Evolutionary conservation across 2,329 filamentous ascomycete species (phyloP), one percentile per base, ranked within the genome.

Genomic region (Penicillium sp.): DNA sequence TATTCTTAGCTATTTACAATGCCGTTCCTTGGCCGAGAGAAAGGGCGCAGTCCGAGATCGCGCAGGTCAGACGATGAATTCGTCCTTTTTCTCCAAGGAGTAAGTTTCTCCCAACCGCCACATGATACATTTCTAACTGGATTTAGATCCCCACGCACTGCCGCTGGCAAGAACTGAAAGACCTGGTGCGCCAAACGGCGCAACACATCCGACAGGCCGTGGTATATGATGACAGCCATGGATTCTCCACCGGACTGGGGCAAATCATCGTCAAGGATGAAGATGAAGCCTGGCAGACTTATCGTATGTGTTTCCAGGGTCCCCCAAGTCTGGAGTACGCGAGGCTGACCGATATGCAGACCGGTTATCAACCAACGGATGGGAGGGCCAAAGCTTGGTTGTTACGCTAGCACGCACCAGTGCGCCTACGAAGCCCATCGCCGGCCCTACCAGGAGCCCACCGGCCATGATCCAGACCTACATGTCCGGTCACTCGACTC

Each of bases 191-290:
- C 20, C 74, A 77, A 58, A 76, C 73, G 23, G 75, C 75, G 27
- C 55, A 74, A 41, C 75, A 77, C 58, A 76, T 77, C 52, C 73
- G 74, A 31, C 74, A 77, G 55, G 75, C 75, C 1, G 75, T 77
- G 18, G 75, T 77, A 20, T 77, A 76, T 51, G 75, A 77, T 62
- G 75, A 77, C 51, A 69, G 66, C 41, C 69, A 75, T 55, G 75
- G 75, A 4, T 71, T 74, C 50, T 73, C 75, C 20, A 77, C 74
- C 1, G 75, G 75, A 14, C 58, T 77, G 2, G 75, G 75, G 2
- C 75, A 77, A 59, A 77, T 77, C 46, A 77, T 77, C 31, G 69
- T 77, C 26, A 77, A 77, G 31, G 75, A 76, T 44, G 73, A 76
- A 59, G 75, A 77, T 18, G 74, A 76, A 51, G 75, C 75, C 22